phyloP scores from a whole-genome alignment of 2,329 filamentous ascomycete species.

The Blastomyces gilchristii region DNA sequence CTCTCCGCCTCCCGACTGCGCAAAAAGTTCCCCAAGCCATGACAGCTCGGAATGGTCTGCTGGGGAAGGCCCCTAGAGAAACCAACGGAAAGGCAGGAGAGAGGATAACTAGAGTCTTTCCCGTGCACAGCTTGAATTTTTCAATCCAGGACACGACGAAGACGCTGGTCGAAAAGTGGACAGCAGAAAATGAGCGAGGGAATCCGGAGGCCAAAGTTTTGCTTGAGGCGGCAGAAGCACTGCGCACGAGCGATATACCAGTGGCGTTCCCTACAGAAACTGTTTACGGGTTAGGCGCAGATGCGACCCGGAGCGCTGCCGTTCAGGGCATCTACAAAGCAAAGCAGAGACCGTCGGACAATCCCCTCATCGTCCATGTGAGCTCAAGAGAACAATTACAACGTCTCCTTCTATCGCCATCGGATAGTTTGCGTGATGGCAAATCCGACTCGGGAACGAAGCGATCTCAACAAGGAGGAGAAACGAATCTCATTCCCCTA shows the following conservation, averaged over 20 bases:
- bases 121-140: slow-evolving; percentile 30
- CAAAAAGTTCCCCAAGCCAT: neutral
- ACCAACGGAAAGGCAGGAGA: neutral
- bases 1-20: neutral
- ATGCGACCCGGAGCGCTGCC: slow-evolving; percentile 73
- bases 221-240: slow-evolving; percentile 53
- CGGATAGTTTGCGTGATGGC: neutral
- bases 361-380: slow-evolving; percentile 89
- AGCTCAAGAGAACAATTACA: slow-evolving; percentile 69
- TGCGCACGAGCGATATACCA: slow-evolving; percentile 58
- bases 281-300: slow-evolving; percentile 92
- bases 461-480: slow-evolving; percentile 8
- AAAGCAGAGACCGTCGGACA: slow-evolving; percentile 85
- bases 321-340: slow-evolving; percentile 87
- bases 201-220: slow-evolving; percentile 45
- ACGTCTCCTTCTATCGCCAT: slow-evolving; percentile 43
- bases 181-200: slow-evolving; percentile 24
- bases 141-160: slow-evolving; percentile 25
- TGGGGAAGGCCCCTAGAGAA: neutral
- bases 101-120: slow-evolving; percentile 26
- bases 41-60: slow-evolving; percentile 4
- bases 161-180: slow-evolving; percentile 31
- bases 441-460: neutral
- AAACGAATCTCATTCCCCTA: slow-evolving; percentile 45
- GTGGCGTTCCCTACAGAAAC: slow-evolving; percentile 97